Evolutionary conservation across 257 asterid genomes (phyloP), one percentile per base, ranked within the genome.

Genomic region (Echium plantagineum): DNA sequence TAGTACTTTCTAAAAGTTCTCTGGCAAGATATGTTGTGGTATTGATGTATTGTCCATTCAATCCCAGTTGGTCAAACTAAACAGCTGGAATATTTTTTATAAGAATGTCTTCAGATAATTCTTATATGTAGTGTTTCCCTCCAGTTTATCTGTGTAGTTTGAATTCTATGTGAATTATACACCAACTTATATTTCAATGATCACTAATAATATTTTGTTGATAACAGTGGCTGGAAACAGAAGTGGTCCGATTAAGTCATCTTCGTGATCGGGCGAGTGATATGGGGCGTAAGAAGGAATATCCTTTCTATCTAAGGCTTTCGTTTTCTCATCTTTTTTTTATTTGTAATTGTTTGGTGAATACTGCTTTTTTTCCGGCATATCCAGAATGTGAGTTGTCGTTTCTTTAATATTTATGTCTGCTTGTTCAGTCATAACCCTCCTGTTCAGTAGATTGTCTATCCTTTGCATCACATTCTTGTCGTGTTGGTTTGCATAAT

Each of bases 181-280:
- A 10, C 38, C 20, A 21, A n/a, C 19, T 53, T 9, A 8, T 13
- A 5, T 42, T 42, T 53, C 21, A 12, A 21, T 56, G 60, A 12
- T 59, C 18, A 5, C 61, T 57, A 24, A 22, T 55, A 8, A 30
- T 52, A 19, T 56, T 5, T 48, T 28, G 47, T 75, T 62, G 52
- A 35, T 46, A 74, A 74, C 95, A 93, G 99, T 93, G 97, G 99
- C 80, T 93, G 82, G 99, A 93, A 74, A 72, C 97, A 58, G 97
- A 93, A 81, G 68, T 71, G 59, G 57, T 74, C 77, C 86, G 99
- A 78, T 87, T 93, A 64, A 76, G 86, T 73, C 96, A 93, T 84
- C 96, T 93, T 70, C 86, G 99, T 75, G 99, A 93, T 74, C 84
- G 99, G 28, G 99, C 99, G 57, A 93, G 99, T 71, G 99, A 89